These are phyloP conservation scores for Claviceps fusiformis DNA, from an alignment of 2,329 filamentous ascomycete genomes.

Conservation along the genomic window DNA sequence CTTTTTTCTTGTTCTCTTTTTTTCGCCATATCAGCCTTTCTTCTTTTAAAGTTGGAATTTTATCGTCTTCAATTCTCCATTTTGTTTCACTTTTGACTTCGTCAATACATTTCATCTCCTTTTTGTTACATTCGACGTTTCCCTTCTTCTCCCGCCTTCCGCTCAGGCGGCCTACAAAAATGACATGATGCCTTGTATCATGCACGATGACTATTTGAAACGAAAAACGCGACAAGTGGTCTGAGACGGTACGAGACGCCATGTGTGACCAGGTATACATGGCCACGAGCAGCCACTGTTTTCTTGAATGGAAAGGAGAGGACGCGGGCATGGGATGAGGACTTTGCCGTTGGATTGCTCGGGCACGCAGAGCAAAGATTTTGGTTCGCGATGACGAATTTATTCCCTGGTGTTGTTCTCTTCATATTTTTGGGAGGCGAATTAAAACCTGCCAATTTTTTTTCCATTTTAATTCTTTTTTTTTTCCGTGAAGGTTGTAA, in stretches of 20 bases:
- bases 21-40: conserved; percentile 11
- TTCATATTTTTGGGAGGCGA: no score
- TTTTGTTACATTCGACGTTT: background rate
- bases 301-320: background rate
- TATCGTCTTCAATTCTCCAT: conserved; percentile 1
- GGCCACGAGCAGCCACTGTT: background rate
- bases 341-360: background rate
- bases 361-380: background rate
- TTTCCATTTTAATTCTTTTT: no score
- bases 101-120: background rate
- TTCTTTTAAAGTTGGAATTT: background rate
- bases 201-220: background rate
- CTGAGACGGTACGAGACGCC: background rate
- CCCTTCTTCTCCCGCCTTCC: background rate
- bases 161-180: no score
- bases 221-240: background rate
- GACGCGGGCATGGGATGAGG: background rate
- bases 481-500: no score
- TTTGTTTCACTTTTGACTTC: background rate
- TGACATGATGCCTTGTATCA: background rate
- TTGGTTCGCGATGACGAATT: background rate
- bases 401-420: no score
- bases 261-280: background rate
- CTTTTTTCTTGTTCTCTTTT: background rate
- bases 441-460: no score